These are phyloP conservation scores for Exserohilum rostratum DNA, from an alignment of 2,329 filamentous ascomycete genomes.

Conservation along the genomic window DNA sequence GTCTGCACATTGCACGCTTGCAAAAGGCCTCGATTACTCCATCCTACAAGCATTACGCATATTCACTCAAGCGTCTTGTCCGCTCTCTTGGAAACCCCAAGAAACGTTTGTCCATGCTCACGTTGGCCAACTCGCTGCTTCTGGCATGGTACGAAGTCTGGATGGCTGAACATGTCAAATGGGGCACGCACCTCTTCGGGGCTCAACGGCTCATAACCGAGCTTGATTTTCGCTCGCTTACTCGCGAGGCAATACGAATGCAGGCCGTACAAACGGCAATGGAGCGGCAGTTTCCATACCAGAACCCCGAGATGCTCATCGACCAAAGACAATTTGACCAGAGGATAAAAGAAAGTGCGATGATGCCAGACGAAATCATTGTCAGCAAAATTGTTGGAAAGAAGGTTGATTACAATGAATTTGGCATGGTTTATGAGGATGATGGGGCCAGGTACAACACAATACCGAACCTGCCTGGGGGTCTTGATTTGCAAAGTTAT, in stretches of 20 bases:
- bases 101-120: conserved; percentile 76
- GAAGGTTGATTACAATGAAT: conserved; percentile 63
- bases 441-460: conserved; percentile 33
- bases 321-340: conserved; percentile 35
- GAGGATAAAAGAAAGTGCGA: conserved; percentile 55
- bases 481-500: conserved; percentile 74
- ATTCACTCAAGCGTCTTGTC: conserved; percentile 78
- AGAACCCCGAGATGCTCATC: conserved; percentile 41
- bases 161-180: conserved; percentile 92
- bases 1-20: conserved; percentile 84
- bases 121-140: conserved; percentile 84
- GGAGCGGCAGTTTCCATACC: conserved; percentile 44
- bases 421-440: conserved; percentile 57
- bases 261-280: conserved; percentile 58
- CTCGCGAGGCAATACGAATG: conserved; percentile 70
- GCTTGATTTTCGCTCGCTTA: conserved; percentile 77
- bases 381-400: conserved; percentile 65
- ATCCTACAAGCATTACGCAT: conserved; percentile 90
- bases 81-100: conserved; percentile 74
- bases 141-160: conserved; percentile 94
- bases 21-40: conserved; percentile 76
- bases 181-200: conserved; percentile 90
- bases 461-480: conserved; percentile 41
- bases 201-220: conserved; percentile 82
- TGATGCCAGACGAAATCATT: conserved; percentile 55